Conservation (phyloP, 495 filamentous ascomycete species). For the Aspergillus baeticus region DNA sequence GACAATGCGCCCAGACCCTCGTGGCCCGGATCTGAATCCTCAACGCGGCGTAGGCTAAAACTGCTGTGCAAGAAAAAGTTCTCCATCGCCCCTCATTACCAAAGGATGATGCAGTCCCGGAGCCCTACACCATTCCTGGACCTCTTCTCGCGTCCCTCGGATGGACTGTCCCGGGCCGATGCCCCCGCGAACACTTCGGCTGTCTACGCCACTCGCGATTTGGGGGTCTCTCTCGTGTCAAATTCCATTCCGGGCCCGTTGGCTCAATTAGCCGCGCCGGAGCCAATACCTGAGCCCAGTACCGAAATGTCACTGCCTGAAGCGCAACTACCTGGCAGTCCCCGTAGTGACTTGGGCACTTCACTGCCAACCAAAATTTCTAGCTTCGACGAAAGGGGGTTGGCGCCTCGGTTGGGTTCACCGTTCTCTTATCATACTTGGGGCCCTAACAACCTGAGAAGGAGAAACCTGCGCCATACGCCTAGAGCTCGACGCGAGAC, state of each 20-base stretch:
- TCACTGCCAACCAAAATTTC: slow-evolving; percentile 19
- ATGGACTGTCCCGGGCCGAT: slow-evolving; percentile 27
- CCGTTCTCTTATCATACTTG: slow-evolving; percentile 59
- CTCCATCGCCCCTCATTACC: slow-evolving; percentile 62
- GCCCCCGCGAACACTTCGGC: slow-evolving; percentile 28
- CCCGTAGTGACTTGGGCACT: background rate
- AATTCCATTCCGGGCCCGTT: slow-evolving; percentile 75
- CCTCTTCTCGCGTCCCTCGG: slow-evolving; percentile 43
- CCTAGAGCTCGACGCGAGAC: slow-evolving; percentile 37
- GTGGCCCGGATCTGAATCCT: slow-evolving; percentile 83
- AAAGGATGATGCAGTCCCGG: slow-evolving; percentile 68
- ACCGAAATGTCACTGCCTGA: slow-evolving; percentile 42
- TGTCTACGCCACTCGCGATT: slow-evolving; percentile 68
- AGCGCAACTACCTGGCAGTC: slow-evolving; percentile 22
- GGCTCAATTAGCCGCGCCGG: slow-evolving; percentile 54
- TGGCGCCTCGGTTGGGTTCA: slow-evolving; percentile 49
- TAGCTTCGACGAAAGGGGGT: slow-evolving; percentile 24
- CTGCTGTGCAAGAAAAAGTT: slow-evolving; percentile 78
- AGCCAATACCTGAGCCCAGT: slow-evolving; percentile 20
- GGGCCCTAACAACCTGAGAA: slow-evolving; percentile 48
- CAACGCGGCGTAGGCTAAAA: slow-evolving; percentile 78
- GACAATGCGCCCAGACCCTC: slow-evolving; percentile 29
- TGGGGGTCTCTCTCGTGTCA: slow-evolving; percentile 79
- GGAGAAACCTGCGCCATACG: slow-evolving; percentile 29
- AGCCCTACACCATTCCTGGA: slow-evolving; percentile 72